Evolutionary conservation across 164 flowering plant species (phyloP).

Genomic region (Platanus orientalis): DNA sequence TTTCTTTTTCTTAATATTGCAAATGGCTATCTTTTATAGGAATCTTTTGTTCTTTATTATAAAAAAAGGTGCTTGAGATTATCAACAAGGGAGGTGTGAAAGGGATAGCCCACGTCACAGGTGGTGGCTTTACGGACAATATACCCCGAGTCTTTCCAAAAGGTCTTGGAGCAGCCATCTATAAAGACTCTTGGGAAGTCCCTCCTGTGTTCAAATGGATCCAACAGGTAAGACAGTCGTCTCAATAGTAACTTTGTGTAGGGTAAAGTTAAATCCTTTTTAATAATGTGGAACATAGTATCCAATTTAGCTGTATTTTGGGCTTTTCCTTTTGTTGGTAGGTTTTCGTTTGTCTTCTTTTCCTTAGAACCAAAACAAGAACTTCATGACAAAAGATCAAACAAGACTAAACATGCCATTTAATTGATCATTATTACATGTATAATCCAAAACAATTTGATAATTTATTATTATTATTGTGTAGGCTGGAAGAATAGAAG

Average conservation of each 20-base stretch:
- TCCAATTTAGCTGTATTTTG: background rate
- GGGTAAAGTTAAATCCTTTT: too few species aligned
- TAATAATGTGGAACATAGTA: too few species aligned
- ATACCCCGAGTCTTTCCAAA: conserved; percentile 90
- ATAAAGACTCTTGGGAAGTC: conserved; percentile 63
- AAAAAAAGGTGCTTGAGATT: conserved; percentile 70
- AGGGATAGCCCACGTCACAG: conserved; percentile 95
- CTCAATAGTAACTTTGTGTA: too few species aligned
- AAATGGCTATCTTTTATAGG: background rate
- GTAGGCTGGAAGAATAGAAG: conserved; percentile 77
- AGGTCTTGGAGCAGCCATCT: conserved; percentile 79
- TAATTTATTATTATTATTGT: too few species aligned
- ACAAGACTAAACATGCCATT: too few species aligned
- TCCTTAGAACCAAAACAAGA: too few species aligned
- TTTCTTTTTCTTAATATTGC: background rate
- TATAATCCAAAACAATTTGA: too few species aligned
- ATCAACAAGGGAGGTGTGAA: conserved; percentile 86
- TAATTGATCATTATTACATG: too few species aligned
- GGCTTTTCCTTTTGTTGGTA: background rate
- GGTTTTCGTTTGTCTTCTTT: too few species aligned
- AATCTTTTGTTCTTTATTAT: background rate
- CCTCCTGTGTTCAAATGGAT: conserved; percentile 91
- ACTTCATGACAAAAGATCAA: too few species aligned
- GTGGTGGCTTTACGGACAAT: conserved; percentile 97
- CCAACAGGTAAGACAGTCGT: conserved; percentile 61